Evolutionary conservation across 495 filamentous ascomycete genomes (phyloP).

Genomic region (Delitschia confertaspora): DNA sequence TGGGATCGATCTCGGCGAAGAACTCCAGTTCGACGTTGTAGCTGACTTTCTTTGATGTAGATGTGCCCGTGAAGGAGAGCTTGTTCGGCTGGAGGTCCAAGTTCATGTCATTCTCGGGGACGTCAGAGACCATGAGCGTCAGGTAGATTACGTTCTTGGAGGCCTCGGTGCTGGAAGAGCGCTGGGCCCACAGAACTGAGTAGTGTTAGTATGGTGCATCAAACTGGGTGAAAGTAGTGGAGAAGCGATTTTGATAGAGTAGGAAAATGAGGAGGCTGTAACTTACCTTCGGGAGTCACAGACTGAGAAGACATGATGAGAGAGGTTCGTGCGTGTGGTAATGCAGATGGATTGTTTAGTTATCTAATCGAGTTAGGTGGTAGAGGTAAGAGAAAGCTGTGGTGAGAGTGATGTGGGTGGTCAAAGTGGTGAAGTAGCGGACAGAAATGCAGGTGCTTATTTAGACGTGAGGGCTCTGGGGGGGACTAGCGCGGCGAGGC

Average conservation of each 20-base stretch:
- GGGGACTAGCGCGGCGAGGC: constrained; percentile 23
- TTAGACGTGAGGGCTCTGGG: too few species aligned
- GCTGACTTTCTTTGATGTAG: constrained; percentile 66
- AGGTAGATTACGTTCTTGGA: constrained; percentile 90
- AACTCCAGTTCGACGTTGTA: constrained; percentile 85
- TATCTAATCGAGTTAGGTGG: too few species aligned
- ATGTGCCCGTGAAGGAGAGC: constrained; percentile 73
- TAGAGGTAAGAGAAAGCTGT: background rate
- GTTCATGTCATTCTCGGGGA: constrained; percentile 57
- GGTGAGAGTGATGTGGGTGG: constrained; percentile 1
- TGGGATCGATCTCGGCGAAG: constrained; percentile 81
- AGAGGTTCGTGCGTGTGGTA: background rate
- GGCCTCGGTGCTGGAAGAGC: constrained; percentile 69
- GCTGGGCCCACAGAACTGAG: constrained; percentile 93
- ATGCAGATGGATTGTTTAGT: background rate
- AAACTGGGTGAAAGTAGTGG: background rate
- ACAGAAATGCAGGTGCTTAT: constrained; percentile 14
- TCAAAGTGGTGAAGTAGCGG: constrained; percentile 1
- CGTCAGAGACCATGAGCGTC: constrained; percentile 77
- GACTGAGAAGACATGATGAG: constrained; percentile 20
- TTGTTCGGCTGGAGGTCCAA: constrained; percentile 69
- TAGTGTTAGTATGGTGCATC: constrained; percentile 1
- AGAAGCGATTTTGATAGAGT: background rate
- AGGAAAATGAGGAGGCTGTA: constrained; percentile 3
- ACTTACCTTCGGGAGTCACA: constrained; percentile 36